Percentiles rank a stretch among this genome's conserved stretches.
Evolutionary conservation across 1,139 yeast genomes (phyloP).

Genomic region (Nakaseomyces glabratus): DNA sequence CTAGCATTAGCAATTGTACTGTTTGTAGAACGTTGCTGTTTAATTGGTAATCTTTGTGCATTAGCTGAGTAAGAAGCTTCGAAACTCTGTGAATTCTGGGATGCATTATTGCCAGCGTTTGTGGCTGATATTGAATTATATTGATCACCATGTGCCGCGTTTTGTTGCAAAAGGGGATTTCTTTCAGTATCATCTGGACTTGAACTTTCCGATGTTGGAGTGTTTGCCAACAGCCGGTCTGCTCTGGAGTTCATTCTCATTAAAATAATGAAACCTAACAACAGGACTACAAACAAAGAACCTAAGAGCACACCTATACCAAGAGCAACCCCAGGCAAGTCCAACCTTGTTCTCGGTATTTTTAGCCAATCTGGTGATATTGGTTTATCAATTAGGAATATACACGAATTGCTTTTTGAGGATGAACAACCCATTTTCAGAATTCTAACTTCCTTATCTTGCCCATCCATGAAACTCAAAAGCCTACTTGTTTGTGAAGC

Average conservation of each 20-base stretch:
- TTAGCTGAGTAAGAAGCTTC: constrained; percentile 14
- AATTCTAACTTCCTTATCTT: constrained; percentile 58
- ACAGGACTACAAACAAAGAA: constrained; percentile 30
- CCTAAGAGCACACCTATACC: constrained; percentile 61
- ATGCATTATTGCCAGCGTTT: not conserved
- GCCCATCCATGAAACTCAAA: constrained; percentile 35
- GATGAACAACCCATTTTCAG: constrained; percentile 62
- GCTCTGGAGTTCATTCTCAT: constrained; percentile 3
- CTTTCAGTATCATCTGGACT: not conserved
- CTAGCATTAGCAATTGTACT: too few species aligned
- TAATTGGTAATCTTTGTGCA: constrained; percentile 10
- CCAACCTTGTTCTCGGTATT: constrained; percentile 43
- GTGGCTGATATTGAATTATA: not conserved
- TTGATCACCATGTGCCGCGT: not conserved
- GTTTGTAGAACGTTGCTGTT: constrained; percentile 3
- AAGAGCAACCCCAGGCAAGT: constrained; percentile 56
- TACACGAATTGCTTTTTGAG: constrained; percentile 40
- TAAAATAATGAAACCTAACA: constrained; percentile 29
- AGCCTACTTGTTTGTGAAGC: constrained; percentile 32
- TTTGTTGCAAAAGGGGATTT: not conserved
- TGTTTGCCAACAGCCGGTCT: not conserved
- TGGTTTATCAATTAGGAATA: constrained; percentile 65
- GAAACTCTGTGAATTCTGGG: not conserved
- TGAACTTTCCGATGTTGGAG: not conserved
- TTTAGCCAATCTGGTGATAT: constrained; percentile 55